phyloP scores from a whole-genome alignment of 225 moss, liverwort and hornwort genomes.

The Pleurozium schreberi region DNA sequence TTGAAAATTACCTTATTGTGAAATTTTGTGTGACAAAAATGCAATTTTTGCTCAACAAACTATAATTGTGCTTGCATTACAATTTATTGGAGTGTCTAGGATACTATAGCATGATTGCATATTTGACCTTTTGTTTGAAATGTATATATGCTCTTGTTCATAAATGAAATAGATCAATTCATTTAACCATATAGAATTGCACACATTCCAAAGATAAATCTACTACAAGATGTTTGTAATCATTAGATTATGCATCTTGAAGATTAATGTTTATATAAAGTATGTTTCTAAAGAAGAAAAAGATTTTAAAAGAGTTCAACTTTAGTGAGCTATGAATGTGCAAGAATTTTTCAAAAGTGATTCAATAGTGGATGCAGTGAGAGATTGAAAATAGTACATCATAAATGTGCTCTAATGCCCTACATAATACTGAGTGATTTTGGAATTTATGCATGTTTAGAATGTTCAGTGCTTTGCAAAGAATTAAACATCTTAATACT shows the following conservation, averaged over 20 bases:
- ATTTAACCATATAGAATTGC: neutral
- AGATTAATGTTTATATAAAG: neutral
- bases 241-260: neutral
- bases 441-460: neutral
- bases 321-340: neutral
- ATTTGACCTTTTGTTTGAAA: neutral
- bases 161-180: neutral
- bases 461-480: neutral
- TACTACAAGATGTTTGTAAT: neutral
- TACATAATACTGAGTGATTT: neutral
- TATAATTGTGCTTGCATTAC: neutral
- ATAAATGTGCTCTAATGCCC: rapidly evolving
- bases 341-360: too few species aligned
- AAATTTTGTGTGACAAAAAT: neutral
- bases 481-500: neutral
- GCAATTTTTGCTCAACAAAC: neutral
- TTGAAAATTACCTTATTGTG: neutral
- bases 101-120: neutral
- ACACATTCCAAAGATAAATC: neutral
- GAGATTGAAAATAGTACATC: rapidly evolving
- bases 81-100: neutral
- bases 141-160: neutral
- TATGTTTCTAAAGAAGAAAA: neutral
- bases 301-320: neutral
- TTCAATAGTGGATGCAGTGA: neutral